phyloP scores from a whole-genome alignment of 1,284 basidiomycete genomes.

The Cryptococcus jaspeensis region DNA sequence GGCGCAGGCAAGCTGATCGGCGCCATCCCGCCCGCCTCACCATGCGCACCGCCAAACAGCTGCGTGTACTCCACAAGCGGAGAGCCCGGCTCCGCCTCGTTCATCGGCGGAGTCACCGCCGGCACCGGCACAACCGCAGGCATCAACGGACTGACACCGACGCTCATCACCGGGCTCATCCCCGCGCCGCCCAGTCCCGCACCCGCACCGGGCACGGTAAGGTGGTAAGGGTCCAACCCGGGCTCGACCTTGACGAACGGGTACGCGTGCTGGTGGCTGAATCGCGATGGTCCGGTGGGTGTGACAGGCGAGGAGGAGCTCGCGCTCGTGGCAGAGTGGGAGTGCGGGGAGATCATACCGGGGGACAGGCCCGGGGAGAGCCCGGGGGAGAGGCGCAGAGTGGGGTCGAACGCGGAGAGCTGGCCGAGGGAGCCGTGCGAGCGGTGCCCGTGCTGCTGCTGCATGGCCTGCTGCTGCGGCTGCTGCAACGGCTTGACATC shows the following conservation, averaged over 20 bases:
- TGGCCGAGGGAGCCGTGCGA: no score
- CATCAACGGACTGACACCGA: no score
- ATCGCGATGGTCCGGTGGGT: slow-evolving; percentile 3
- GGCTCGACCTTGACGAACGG: slow-evolving; percentile 13
- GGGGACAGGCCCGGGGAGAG: neutral
- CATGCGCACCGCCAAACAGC: no score
- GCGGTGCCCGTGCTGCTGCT: no score
- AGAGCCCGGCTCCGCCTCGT: no score
- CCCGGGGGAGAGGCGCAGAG: no score
- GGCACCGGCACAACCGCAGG: no score
- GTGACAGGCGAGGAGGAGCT: slow-evolving; percentile 8
- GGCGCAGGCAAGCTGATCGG: neutral
- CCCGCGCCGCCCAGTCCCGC: no score
- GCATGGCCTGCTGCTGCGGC: neutral
- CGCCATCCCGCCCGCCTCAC: neutral
- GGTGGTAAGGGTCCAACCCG: neutral
- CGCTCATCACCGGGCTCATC: no score
- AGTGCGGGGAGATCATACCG: neutral
- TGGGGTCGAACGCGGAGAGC: no score
- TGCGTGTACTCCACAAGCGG: no score
- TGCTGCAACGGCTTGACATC: neutral
- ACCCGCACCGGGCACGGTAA: neutral
- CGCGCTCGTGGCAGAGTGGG: neutral
- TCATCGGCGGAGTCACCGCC: no score
- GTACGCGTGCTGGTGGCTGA: slow-evolving; percentile 1